Conservation (phyloP, 768 basidiomycete species). For the Tylopilus rubrobrunneus region DNA sequence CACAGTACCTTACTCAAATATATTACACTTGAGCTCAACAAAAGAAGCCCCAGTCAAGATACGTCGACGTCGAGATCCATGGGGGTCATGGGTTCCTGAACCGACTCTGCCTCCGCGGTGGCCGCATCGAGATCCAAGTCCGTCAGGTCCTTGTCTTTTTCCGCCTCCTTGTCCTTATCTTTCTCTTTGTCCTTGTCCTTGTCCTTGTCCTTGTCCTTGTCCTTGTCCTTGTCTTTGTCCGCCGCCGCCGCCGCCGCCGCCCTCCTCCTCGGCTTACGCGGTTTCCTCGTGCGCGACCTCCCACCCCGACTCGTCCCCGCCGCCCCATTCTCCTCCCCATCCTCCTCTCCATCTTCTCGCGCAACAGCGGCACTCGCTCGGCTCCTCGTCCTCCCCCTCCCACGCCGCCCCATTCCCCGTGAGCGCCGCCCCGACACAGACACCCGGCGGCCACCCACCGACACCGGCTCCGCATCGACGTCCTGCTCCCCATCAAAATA, state of each 20-base stretch:
- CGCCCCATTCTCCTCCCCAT: slow-evolving; percentile 31
- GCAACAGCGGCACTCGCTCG: slow-evolving; percentile 22
- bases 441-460: slow-evolving; percentile 18
- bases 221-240: slow-evolving; percentile 27
- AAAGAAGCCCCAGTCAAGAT: slow-evolving; percentile 29
- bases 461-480: slow-evolving; percentile 49
- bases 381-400: neutral
- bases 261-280: slow-evolving; percentile 23
- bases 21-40: neutral
- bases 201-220: slow-evolving; percentile 9
- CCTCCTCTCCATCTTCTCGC: slow-evolving; percentile 37
- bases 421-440: slow-evolving; percentile 14
- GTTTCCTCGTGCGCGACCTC: slow-evolving; percentile 32
- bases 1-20: neutral
- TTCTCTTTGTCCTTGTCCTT: slow-evolving; percentile 28
- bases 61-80: slow-evolving; percentile 36
- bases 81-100: slow-evolving; percentile 34
- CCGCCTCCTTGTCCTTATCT: slow-evolving; percentile 11
- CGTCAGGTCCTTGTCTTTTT: slow-evolving; percentile 22
- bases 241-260: slow-evolving; percentile 17
- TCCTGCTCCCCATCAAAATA: slow-evolving; percentile 74
- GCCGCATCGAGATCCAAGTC: slow-evolving; percentile 29
- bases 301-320: slow-evolving; percentile 24
- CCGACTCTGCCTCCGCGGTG: slow-evolving; percentile 28
- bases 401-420: slow-evolving; percentile 6